Percentiles rank a stretch among this genome's conserved stretches.
Evolutionary conservation across 768 basidiomycete genomes (phyloP).

Genomic region (Psilocybe cubensis): DNA sequence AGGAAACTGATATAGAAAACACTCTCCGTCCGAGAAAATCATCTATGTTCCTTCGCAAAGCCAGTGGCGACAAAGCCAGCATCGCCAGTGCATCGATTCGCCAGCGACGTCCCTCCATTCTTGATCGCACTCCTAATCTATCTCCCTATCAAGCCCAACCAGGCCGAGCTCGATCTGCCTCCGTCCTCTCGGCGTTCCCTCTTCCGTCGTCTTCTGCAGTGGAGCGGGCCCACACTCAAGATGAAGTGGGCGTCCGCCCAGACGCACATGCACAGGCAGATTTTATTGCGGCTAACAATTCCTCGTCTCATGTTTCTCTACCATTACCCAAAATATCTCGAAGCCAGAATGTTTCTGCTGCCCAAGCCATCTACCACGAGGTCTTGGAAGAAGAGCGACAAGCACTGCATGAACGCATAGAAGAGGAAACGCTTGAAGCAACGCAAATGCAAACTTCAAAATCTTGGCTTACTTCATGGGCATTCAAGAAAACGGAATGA

Average conservation of each 20-base stretch:
- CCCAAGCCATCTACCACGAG: conserved; percentile 68
- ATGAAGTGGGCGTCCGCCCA: conserved; percentile 41
- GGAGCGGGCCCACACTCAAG: conserved; percentile 30
- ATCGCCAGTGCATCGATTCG: conserved; percentile 23
- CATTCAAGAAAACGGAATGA: conserved; percentile 44
- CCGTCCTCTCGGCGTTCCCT: conserved; percentile 39
- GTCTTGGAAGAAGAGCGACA: conserved; percentile 72
- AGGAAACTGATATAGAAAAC: conserved; percentile 50
- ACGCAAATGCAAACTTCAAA: conserved; percentile 46
- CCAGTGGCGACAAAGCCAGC: conserved; percentile 35
- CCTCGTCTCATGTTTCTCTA: conserved; percentile 41
- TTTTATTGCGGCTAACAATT: conserved; percentile 37
- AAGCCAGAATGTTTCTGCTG: conserved; percentile 52
- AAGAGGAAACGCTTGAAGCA: conserved; percentile 51
- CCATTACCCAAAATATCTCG: conserved; percentile 27
- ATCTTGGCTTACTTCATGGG: conserved; percentile 70
- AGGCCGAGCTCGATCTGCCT: conserved; percentile 36
- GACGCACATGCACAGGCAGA: conserved; percentile 51
- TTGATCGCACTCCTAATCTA: conserved; percentile 21
- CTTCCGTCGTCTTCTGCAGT: conserved; percentile 23
- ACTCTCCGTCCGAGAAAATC: conserved; percentile 41
- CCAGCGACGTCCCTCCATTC: conserved; percentile 31
- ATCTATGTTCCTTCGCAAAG: conserved; percentile 41
- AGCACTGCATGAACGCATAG: conserved; percentile 53
- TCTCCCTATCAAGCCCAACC: conserved; percentile 33